A percentile compares a stretch with the other conserved stretches of the same genome.
These are phyloP conservation scores for Nemania abortiva DNA, from an alignment of 2,329 filamentous ascomycete species.

Conservation along the genomic window DNA sequence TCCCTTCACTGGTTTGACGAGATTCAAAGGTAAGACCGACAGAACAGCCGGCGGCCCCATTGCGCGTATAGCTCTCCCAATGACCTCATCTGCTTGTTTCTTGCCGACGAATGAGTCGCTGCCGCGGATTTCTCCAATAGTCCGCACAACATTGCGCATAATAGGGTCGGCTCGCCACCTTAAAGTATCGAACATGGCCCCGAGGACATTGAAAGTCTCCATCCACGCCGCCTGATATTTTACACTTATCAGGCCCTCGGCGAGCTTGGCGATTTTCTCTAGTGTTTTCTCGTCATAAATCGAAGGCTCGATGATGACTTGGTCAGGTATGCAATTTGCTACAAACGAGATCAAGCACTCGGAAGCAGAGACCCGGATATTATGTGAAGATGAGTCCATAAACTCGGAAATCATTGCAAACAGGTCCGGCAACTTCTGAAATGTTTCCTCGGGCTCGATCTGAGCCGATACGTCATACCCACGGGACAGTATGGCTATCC, in stretches of 20 bases:
- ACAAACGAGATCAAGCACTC: constrained; percentile 95
- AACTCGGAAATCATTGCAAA: constrained; percentile 85
- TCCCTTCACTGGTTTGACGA: constrained; percentile 79
- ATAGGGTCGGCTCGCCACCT: constrained; percentile 87
- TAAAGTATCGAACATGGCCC: constrained; percentile 86
- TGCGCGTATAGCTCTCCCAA: constrained; percentile 86
- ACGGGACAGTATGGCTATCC: constrained; percentile 94
- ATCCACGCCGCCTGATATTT: constrained; percentile 96
- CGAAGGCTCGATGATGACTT: constrained; percentile 87
- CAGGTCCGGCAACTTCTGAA: constrained; percentile 86
- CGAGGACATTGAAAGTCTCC: constrained; percentile 91
- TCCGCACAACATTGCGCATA: constrained; percentile 79
- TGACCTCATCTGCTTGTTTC: constrained; percentile 91
- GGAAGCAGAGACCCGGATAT: constrained; percentile 93
- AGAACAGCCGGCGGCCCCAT: constrained; percentile 92
- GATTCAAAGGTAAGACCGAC: constrained; percentile 85
- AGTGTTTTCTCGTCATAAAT: constrained; percentile 92
- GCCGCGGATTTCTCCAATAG: constrained; percentile 86
- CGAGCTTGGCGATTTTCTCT: constrained; percentile 80
- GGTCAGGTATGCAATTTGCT: constrained; percentile 86
- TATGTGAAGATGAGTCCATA: constrained; percentile 87
- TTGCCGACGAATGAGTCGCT: constrained; percentile 93
- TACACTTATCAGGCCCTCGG: constrained; percentile 82
- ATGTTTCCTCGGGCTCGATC: constrained; percentile 89
- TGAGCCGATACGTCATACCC: constrained; percentile 95